Evolutionary conservation across 78 protist species (phyloP).

Genomic region (Isochrysis galbana): DNA sequence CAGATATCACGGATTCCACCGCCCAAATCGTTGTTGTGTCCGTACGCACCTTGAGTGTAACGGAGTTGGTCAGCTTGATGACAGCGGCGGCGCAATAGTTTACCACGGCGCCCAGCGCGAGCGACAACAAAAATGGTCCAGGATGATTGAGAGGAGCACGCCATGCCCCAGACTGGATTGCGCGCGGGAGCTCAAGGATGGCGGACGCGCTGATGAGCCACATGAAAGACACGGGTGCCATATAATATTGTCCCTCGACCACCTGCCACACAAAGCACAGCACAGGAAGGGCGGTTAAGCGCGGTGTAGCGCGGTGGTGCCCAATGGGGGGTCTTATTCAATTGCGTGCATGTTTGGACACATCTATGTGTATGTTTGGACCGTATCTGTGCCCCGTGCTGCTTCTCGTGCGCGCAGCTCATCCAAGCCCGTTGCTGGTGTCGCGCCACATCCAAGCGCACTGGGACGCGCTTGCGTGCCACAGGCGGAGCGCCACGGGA

Average conservation of each 20-base stretch:
- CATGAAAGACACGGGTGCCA: conserved; percentile 1
- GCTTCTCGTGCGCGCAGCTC: too few relatives aligned
- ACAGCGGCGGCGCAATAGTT: not conserved
- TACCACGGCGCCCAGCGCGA: not conserved
- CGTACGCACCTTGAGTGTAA: conserved; percentile 24
- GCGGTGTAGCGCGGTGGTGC: too few relatives aligned
- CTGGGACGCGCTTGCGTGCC: too few relatives aligned
- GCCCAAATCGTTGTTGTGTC: not conserved
- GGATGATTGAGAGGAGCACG: not conserved
- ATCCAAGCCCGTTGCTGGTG: too few relatives aligned
- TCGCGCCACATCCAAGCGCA: too few relatives aligned
- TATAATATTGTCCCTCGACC: conserved; percentile 27
- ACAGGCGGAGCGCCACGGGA: too few relatives aligned
- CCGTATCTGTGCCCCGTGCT: too few relatives aligned
- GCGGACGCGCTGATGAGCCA: conserved; percentile 2
- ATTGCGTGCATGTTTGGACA: too few relatives aligned
- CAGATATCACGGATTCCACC: not conserved
- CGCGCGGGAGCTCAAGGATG: conserved; percentile 26
- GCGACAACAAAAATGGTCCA: not conserved
- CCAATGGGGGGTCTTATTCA: too few relatives aligned
- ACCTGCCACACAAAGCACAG: not conserved
- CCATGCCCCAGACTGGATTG: not conserved
- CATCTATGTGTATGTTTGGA: too few relatives aligned
- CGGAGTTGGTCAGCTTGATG: conserved; percentile 19
- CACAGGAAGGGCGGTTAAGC: not conserved